phyloP scores from a whole-genome alignment of 768 basidiomycete species.

The Serendipita vermifera region DNA sequence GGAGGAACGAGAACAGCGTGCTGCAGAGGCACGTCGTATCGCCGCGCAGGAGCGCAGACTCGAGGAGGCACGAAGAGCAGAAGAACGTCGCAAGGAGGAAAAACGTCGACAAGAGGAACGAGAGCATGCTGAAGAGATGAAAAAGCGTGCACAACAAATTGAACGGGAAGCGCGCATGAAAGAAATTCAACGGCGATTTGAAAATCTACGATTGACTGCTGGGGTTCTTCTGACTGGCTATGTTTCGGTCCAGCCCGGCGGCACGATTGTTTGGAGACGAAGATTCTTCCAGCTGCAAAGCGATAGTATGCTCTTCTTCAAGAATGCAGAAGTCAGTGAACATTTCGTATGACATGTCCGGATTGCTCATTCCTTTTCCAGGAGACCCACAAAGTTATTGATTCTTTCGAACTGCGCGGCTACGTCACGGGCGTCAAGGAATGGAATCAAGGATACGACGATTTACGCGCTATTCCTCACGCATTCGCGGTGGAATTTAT shows the following conservation, averaged over 20 bases:
- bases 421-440: slow-evolving; percentile 38
- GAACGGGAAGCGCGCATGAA: slow-evolving; percentile 30
- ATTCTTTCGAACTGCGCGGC: slow-evolving; percentile 29
- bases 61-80: slow-evolving; percentile 38
- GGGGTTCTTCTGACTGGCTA: slow-evolving; percentile 37
- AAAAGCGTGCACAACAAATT: slow-evolving; percentile 29
- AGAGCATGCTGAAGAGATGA: slow-evolving; percentile 33
- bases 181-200: slow-evolving; percentile 36
- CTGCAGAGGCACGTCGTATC: slow-evolving; percentile 13
- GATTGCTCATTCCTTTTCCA: slow-evolving; percentile 11
- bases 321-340: slow-evolving; percentile 36
- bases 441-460: slow-evolving; percentile 56
- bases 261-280: slow-evolving; percentile 46
- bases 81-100: slow-evolving; percentile 41
- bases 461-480: slow-evolving; percentile 48
- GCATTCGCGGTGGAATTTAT: slow-evolving; percentile 55
- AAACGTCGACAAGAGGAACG: slow-evolving; percentile 33
- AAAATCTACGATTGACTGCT: slow-evolving; percentile 27
- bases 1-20: slow-evolving; percentile 20
- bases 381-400: slow-evolving; percentile 23
- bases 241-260: slow-evolving; percentile 47
- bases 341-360: background rate
- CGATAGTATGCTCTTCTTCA: slow-evolving; percentile 36
- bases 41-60: slow-evolving; percentile 35
- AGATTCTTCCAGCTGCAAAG: slow-evolving; percentile 48